Percentiles rank a stretch among this genome's conserved stretches.
phyloP scores from a whole-genome alignment of 1,284 basidiomycete species.

The Cutaneotrichosporon sp. region DNA sequence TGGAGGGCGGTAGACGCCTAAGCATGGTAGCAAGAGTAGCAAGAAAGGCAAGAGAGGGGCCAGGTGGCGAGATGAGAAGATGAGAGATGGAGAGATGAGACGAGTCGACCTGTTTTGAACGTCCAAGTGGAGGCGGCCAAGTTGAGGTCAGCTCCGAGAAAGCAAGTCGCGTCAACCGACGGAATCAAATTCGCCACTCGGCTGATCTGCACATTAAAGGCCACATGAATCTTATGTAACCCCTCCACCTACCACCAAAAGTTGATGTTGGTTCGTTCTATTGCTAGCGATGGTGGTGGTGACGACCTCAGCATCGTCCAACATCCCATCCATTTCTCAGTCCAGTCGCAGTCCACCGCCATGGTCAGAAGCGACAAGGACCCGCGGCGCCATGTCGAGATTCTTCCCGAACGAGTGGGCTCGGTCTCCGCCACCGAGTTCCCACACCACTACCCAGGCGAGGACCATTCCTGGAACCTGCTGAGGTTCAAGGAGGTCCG shows the following conservation, averaged over 20 bases:
- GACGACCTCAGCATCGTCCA: no score
- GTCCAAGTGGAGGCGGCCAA: no score
- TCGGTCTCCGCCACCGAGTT: constrained; percentile 29
- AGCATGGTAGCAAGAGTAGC: constrained; percentile 27
- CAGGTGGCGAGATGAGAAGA: not conserved
- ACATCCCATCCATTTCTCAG: no score
- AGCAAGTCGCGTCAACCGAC: constrained; percentile 23
- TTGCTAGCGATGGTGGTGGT: no score
- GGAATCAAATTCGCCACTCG: constrained; percentile 19
- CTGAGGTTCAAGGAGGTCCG: constrained; percentile 66
- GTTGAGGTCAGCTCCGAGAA: no score
- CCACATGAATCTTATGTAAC: not conserved
- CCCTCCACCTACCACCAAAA: constrained; percentile 9
- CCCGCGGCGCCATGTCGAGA: constrained; percentile 55
- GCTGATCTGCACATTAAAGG: no score
- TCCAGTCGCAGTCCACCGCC: no score
- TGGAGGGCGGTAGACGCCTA: constrained; percentile 22
- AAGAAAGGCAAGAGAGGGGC: not conserved
- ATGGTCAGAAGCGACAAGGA: constrained; percentile 30
- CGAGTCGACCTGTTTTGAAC: no score
- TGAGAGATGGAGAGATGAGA: no score
- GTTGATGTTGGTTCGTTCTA: constrained; percentile 6
- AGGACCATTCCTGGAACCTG: constrained; percentile 79
- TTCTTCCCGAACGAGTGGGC: constrained; percentile 67
- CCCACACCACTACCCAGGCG: constrained; percentile 57